A percentile compares a stretch with the other conserved stretches of the same genome.
phyloP scores from a whole-genome alignment of 2,329 filamentous ascomycete species.

The Lasiodiplodia gonubiensis region DNA sequence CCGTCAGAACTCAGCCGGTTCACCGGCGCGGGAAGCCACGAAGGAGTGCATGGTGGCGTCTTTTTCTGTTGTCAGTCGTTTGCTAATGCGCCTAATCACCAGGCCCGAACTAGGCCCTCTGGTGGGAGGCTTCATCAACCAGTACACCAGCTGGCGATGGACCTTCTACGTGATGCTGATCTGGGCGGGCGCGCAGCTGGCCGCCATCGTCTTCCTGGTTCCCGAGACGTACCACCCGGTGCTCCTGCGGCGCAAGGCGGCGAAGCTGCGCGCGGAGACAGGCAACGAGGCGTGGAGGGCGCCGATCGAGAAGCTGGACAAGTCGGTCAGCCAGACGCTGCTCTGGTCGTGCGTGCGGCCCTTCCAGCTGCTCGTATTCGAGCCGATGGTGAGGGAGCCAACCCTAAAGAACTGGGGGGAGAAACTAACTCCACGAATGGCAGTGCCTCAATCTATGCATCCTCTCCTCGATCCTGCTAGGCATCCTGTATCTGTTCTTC shows the following conservation, averaged over 20 bases:
- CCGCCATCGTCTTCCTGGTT: constrained; percentile 71
- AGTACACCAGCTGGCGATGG: constrained; percentile 67
- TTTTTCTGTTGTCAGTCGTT: not conserved
- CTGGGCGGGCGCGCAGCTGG: constrained; percentile 70
- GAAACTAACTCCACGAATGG: constrained; percentile 34
- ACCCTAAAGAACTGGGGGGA: constrained; percentile 32
- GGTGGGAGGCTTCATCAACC: constrained; percentile 82
- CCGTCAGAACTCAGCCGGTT: constrained; percentile 25
- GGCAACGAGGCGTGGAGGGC: constrained; percentile 79
- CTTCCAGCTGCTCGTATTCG: constrained; percentile 77
- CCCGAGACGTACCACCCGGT: constrained; percentile 85
- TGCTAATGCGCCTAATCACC: constrained; percentile 37
- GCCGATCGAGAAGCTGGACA: constrained; percentile 73
- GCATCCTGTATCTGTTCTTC: constrained; percentile 89
- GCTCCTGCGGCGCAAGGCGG: constrained; percentile 74
- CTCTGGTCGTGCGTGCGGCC: constrained; percentile 65
- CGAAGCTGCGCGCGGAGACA: constrained; percentile 71
- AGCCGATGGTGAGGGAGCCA: constrained; percentile 69
- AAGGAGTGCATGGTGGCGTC: constrained; percentile 18
- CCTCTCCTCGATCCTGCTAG: constrained; percentile 82
- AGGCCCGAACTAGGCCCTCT: constrained; percentile 63
- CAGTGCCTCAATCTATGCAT: constrained; percentile 76
- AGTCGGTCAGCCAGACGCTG: constrained; percentile 65
- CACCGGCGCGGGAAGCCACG: constrained; percentile 19
- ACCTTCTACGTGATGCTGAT: constrained; percentile 80